phyloP scores from a whole-genome alignment of 208 protist genomes.

The Trypanosoma conorhini region DNA sequence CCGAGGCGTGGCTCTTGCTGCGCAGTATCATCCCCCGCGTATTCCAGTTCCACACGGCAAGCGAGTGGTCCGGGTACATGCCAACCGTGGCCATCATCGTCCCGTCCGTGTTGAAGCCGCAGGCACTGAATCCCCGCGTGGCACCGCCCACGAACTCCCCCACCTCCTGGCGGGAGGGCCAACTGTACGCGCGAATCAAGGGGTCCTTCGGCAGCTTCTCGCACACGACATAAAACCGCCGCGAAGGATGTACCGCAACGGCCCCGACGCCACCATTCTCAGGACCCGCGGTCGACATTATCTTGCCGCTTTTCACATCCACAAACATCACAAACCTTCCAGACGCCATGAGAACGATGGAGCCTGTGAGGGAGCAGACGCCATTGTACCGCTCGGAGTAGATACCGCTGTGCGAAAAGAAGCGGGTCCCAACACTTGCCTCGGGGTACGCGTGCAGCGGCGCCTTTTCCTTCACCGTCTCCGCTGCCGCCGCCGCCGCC shows the following conservation, averaged over 20 bases:
- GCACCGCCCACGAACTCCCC: conserved; percentile 83
- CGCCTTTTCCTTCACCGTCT: conserved; percentile 28
- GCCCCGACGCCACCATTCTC: conserved; percentile 59
- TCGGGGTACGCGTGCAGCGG: conserved; percentile 77
- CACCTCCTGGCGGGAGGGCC: conserved; percentile 56
- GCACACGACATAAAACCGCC: conserved; percentile 77
- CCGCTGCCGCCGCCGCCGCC: conserved; percentile 14
- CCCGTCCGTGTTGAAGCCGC: conserved; percentile 89
- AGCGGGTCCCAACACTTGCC: conserved; percentile 32
- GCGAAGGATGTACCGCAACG: conserved; percentile 70
- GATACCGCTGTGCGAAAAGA: conserved; percentile 67
- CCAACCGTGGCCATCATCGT: conserved; percentile 95
- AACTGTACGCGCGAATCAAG: conserved; percentile 78
- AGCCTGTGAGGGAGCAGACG: conserved; percentile 50
- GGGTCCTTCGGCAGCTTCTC: conserved; percentile 72
- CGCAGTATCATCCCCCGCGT: conserved; percentile 87
- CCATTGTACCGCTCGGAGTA: conserved; percentile 69
- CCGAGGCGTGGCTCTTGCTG: conserved; percentile 96
- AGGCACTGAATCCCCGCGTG: conserved; percentile 80
- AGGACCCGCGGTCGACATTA: conserved; percentile 60
- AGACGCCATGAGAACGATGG: conserved; percentile 63
- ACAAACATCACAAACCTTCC: conserved; percentile 89
- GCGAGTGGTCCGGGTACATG: conserved; percentile 93
- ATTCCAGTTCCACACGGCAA: conserved; percentile 97
- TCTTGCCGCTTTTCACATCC: conserved; percentile 46